A percentile compares a stretch with the other conserved stretches of the same genome.
These are phyloP conservation scores for Trichoderma afroharzianum DNA, from an alignment of 2,329 filamentous ascomycete genomes.

Conservation along the genomic window DNA sequence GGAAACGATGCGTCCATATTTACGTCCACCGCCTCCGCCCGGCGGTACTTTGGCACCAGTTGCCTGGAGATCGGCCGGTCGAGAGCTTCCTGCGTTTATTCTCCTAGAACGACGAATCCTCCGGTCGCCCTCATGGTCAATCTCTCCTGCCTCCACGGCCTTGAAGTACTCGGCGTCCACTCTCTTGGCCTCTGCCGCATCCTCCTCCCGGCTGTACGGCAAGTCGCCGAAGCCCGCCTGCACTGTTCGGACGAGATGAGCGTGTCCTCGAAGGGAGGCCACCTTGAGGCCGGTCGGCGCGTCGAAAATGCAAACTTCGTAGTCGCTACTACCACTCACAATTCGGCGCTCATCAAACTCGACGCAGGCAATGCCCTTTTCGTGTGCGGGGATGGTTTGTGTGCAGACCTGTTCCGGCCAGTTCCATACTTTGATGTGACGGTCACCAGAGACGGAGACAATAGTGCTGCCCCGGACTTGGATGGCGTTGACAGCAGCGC, in stretches of 20 bases:
- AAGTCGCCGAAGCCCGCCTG: constrained; percentile 92
- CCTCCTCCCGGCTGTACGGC: constrained; percentile 72
- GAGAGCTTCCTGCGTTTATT: constrained; percentile 68
- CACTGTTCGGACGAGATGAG: constrained; percentile 83
- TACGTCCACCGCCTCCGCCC: constrained; percentile 83
- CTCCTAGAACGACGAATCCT: constrained; percentile 38
- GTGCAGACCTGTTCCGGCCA: constrained; percentile 73
- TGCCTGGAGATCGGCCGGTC: constrained; percentile 72
- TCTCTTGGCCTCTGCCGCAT: constrained; percentile 66
- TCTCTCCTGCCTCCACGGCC: constrained; percentile 50
- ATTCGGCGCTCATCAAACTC: constrained; percentile 93
- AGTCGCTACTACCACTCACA: constrained; percentile 93
- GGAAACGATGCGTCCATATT: constrained; percentile 91
- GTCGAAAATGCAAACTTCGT: constrained; percentile 94
- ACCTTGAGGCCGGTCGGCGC: constrained; percentile 81
- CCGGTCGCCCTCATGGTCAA: constrained; percentile 36
- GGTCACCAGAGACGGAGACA: constrained; percentile 91
- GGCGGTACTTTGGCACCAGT: constrained; percentile 85
- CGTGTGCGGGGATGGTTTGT: constrained; percentile 79
- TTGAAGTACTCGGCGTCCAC: constrained; percentile 72
- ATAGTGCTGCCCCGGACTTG: constrained; percentile 83
- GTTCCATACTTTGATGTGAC: constrained; percentile 92
- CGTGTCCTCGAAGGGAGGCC: constrained; percentile 78
- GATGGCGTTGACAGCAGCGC: constrained; percentile 92
- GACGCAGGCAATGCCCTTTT: constrained; percentile 95